Conservation (phyloP, 495 filamentous ascomycete genomes). For the Neurospora tetraspora region DNA sequence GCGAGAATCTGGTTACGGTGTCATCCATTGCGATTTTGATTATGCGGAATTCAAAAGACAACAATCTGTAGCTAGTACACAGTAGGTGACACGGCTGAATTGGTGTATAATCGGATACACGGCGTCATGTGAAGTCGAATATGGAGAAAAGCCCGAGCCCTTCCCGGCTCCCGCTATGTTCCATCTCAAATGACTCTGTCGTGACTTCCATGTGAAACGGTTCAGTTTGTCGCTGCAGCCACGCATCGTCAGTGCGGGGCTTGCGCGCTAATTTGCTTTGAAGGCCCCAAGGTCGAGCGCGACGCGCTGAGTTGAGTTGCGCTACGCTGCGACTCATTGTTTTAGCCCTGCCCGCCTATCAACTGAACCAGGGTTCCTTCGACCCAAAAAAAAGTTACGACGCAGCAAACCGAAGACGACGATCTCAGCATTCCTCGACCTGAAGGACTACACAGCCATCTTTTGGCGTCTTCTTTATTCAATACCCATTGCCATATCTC, state of each 20-base stretch:
- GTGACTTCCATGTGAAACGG: neutral
- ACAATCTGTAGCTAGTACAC: neutral
- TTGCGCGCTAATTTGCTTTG: neutral
- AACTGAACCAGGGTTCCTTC: neutral
- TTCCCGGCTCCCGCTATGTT: neutral
- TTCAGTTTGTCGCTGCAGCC: neutral
- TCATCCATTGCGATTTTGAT: neutral
- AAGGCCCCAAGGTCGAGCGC: neutral
- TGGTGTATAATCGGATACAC: neutral
- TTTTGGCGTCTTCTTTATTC: neutral
- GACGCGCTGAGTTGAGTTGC: neutral
- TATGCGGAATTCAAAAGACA: neutral
- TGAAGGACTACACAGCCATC: neutral
- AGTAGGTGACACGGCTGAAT: neutral
- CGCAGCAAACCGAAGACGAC: neutral
- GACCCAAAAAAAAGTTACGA: neutral
- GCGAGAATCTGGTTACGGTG: neutral
- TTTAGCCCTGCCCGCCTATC: neutral
- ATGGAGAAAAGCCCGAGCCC: neutral
- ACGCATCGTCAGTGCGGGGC: neutral
- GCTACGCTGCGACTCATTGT: neutral
- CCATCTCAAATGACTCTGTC: neutral
- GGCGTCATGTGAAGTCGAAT: neutral
- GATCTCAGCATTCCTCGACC: neutral
- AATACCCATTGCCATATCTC: neutral